Evolutionary conservation across 306 rosid species (phyloP), one percentile per base, ranked within the genome.

Genomic region (Acacia melanoxylon): DNA sequence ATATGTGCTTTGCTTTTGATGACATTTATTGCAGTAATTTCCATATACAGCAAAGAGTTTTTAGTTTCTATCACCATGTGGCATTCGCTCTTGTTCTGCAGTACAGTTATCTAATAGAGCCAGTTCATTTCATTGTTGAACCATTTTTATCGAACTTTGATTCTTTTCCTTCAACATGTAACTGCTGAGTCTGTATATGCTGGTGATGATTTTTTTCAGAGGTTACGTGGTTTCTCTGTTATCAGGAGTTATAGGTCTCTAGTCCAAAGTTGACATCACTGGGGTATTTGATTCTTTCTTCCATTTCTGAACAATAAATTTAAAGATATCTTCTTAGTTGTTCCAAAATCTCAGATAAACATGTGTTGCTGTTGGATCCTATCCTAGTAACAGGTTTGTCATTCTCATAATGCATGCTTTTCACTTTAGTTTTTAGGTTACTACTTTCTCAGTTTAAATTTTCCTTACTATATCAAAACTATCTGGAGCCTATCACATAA

Each of bases 171-270:
- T 54, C 72, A 16, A 56, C 51, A 54, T 24, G 25, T 56, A 71
- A 68, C 73, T 79, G 86, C 99, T 93, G 99, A 90, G 63, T 92
- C 98, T 48, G 97, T 96, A 48, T 96, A 93, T 81, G 92, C 93
- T 48, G 99, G 99, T 72, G 99, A 93, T 46, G 99, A 96, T 83
- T 96, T 96, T 80, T 91, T 97, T 68, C 93, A 96, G 94, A 91
- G 99, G 86, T 80, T 96, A 77, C 94, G 99, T 74, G 99, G 99
- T 73, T 98, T 93, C 61, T 96, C 99, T 62, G 91, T 96, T 83
- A 93, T 96, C 86, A 86, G 98, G 86, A 96, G 99, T 98, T 96
- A 90, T 17, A 24, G 68, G 45, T 74, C 69, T 77, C 72, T 58
- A 79, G 74, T 83, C 72, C 48, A 51, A 68, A 72, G 46, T 78